phyloP scores from a whole-genome alignment of 2,329 filamentous ascomycete genomes.

The Aureobasidium melanogenum region DNA sequence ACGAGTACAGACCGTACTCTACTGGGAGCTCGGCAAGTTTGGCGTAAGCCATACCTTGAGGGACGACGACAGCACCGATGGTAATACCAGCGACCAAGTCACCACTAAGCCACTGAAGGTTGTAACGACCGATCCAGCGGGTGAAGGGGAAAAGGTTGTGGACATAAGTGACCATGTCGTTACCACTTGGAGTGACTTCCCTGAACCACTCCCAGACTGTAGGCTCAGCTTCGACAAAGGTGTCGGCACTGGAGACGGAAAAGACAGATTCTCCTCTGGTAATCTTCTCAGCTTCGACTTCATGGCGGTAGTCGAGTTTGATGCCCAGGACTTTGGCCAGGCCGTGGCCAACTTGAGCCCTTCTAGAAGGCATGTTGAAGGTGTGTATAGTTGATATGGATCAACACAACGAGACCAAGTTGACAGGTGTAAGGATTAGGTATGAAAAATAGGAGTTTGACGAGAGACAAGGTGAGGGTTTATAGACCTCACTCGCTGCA shows the following conservation, averaged over 20 bases:
- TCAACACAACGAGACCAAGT: background rate
- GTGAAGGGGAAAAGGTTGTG: constrained; percentile 75
- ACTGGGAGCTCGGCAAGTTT: constrained; percentile 67
- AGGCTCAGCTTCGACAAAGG: constrained; percentile 76
- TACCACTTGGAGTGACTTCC: constrained; percentile 51
- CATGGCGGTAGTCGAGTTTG: constrained; percentile 63
- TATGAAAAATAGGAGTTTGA: background rate
- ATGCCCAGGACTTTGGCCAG: constrained; percentile 77
- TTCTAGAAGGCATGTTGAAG: constrained; percentile 25
- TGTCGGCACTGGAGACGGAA: constrained; percentile 63
- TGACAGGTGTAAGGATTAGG: background rate
- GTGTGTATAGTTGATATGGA: constrained; percentile 18
- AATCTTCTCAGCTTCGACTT: constrained; percentile 50
- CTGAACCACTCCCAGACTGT: constrained; percentile 63
- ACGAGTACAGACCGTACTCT: constrained; percentile 85
- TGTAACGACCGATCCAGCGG: constrained; percentile 84
- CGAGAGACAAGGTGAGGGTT: constrained; percentile 1
- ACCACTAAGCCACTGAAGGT: constrained; percentile 77
- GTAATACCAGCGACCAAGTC: constrained; percentile 82
- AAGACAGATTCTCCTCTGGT: constrained; percentile 72
- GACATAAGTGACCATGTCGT: constrained; percentile 52
- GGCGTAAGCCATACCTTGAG: constrained; percentile 94
- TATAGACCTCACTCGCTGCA: background rate
- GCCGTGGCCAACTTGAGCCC: constrained; percentile 57
- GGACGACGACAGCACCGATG: constrained; percentile 75